phyloP scores from a whole-genome alignment of 305 asterid species.

The Coffea humblotiana region DNA sequence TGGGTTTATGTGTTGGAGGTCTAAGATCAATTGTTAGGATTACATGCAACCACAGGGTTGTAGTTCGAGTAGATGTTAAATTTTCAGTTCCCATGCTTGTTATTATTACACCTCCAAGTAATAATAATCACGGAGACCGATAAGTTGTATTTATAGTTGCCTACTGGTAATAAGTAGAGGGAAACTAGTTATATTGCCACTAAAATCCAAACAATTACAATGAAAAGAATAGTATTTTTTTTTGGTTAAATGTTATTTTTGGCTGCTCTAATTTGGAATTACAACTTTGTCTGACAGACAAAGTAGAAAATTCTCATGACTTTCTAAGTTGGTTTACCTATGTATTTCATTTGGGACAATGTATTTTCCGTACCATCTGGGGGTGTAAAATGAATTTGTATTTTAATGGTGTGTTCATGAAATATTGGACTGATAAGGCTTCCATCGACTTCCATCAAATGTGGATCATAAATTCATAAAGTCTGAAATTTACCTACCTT shows the following conservation, averaged over 20 bases:
- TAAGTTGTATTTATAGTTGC: background rate
- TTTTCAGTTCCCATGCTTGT: background rate
- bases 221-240: background rate
- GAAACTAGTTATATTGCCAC: background rate
- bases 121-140: background rate
- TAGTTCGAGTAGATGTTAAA: background rate
- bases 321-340: background rate
- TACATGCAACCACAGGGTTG: background rate
- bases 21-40: background rate
- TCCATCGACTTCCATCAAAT: background rate
- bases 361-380: background rate
- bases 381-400: background rate
- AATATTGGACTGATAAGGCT: background rate
- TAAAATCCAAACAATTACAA: background rate
- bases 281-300: background rate
- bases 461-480: background rate
- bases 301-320: background rate
- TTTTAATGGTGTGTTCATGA: background rate
- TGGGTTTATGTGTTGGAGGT: background rate
- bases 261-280: background rate
- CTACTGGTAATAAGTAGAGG: background rate
- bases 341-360: background rate
- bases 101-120: background rate
- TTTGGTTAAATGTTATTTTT: background rate
- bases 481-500: background rate